Percentiles rank a stretch among this genome's conserved stretches.
Evolutionary conservation across 805 yeast species (phyloP).

Genomic region (Cyberlindnera meyerae): DNA sequence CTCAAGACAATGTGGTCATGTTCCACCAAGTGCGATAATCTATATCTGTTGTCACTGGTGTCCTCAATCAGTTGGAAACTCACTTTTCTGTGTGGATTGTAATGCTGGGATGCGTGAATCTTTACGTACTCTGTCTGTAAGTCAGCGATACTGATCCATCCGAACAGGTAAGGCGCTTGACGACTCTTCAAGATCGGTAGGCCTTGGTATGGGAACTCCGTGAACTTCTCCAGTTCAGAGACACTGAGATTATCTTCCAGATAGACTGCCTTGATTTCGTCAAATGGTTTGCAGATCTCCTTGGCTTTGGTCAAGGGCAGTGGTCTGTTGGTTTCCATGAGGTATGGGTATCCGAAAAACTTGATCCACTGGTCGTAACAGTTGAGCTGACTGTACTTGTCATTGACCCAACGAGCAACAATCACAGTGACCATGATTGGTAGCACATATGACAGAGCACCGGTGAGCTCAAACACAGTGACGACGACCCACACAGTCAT

Average conservation of each 20-base stretch:
- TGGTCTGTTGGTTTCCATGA: conserved; percentile 36
- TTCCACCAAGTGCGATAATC: conserved; percentile 18
- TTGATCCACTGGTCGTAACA: conserved; percentile 60
- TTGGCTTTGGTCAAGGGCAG: conserved; percentile 34
- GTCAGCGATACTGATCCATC: conserved; percentile 39
- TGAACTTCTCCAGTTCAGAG: conserved; percentile 21
- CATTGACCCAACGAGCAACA: conserved; percentile 68
- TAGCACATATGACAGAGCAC: conserved; percentile 76
- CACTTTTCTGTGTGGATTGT: background rate
- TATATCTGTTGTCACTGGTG: background rate
- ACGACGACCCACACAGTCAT: conserved; percentile 79
- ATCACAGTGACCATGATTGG: conserved; percentile 85
- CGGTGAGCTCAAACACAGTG: conserved; percentile 76
- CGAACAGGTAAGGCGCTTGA: conserved; percentile 32
- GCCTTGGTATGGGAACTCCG: conserved; percentile 29
- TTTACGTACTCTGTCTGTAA: conserved; percentile 26
- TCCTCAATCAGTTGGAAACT: background rate
- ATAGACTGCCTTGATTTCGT: conserved; percentile 27
- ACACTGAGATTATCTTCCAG: conserved; percentile 30
- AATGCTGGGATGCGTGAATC: conserved; percentile 6
- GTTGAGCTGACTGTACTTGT: conserved; percentile 51
- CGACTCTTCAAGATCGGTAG: conserved; percentile 40
- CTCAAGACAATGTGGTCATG: conserved; percentile 15
- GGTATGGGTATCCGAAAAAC: conserved; percentile 36
- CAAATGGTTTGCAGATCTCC: conserved; percentile 31